Base-by-base conservation (phyloP, 108 stramenopile genomes). In the Skeletonema tropicum region DNA sequence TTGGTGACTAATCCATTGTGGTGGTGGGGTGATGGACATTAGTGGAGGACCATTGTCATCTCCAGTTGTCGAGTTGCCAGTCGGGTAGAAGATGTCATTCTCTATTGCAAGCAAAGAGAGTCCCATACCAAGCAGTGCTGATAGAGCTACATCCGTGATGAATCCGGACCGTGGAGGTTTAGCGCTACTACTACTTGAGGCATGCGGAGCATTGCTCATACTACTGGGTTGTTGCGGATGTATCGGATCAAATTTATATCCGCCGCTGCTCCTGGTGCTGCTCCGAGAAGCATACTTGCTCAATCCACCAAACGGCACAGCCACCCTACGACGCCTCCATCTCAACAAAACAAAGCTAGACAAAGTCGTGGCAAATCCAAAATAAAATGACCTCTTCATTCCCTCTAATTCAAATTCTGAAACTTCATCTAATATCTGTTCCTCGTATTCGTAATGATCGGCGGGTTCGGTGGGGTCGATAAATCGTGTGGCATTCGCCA, bases 1-100 rank as follows among this genome's bases (percentile, higher is more conserved):
- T 58, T 66, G 55, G 6, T 70, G 70, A 14, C 70, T 71, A 39
- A 78, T 78, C 77, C 77, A 78, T 66, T 64, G 77, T 5, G 77
- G 77, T 38, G 77, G 77, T 35, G 77, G 77, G 1, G 49, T 60
- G n/a, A 64, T 57, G 21, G 52, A 55, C 21, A 74, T 38, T 48
- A 55, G 59, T 2, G 32, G 29, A 19, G 26, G 49, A 12, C 49
- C 23, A 17, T 52, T 59, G 25, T 46, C 26, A 38, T 57, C 35
- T 21, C 3, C 23, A 17, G 7, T 26, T 9, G 17, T n/a, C 21
- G 19, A 46, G 45, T 65, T 23, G 36, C 52, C 39, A 0, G 57
- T 57, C 33, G 76, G 77, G 25, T 78, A 71, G 36, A 78, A 71
- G n/a, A 65, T 7, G 29, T 71, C 77, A 21, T 21, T 45, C 52